Evolutionary conservation across 768 basidiomycete species (phyloP).

Genomic region (Suillus subluteus): DNA sequence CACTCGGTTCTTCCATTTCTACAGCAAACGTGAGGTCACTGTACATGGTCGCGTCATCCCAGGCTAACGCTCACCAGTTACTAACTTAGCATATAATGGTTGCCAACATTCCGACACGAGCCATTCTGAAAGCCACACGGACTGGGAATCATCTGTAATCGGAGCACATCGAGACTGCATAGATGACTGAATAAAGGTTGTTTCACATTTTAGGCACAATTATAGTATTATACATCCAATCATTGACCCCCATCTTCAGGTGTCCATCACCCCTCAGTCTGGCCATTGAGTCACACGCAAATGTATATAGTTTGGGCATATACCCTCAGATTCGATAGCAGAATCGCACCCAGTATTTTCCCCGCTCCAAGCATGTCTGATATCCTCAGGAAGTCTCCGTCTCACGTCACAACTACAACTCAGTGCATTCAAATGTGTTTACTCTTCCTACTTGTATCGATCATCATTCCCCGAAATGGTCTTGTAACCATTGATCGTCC

Average conservation of each 20-base stretch:
- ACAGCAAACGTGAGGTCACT: neutral
- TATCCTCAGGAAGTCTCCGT: neutral
- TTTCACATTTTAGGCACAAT: too few relatives aligned
- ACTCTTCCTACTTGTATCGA: neutral
- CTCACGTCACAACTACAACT: neutral
- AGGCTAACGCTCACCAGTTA: neutral
- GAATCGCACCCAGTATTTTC: neutral
- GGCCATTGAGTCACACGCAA: too few relatives aligned
- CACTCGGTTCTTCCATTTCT: neutral
- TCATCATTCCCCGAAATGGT: neutral
- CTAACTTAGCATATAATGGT: neutral
- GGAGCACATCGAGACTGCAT: neutral
- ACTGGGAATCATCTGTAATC: too few relatives aligned
- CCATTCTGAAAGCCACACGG: neutral
- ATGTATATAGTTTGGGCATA: too few relatives aligned
- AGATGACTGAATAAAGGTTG: too few relatives aligned
- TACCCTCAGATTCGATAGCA: neutral
- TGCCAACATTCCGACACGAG: neutral
- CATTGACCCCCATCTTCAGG: too few relatives aligned
- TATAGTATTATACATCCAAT: too few relatives aligned
- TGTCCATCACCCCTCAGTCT: too few relatives aligned
- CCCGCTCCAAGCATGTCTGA: neutral
- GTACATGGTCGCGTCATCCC: neutral
- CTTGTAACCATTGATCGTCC: neutral
- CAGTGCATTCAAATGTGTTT: neutral